These are phyloP conservation scores for Fusarium torreyae DNA, from an alignment of 2,329 filamentous ascomycete species.

Conservation along the genomic window DNA sequence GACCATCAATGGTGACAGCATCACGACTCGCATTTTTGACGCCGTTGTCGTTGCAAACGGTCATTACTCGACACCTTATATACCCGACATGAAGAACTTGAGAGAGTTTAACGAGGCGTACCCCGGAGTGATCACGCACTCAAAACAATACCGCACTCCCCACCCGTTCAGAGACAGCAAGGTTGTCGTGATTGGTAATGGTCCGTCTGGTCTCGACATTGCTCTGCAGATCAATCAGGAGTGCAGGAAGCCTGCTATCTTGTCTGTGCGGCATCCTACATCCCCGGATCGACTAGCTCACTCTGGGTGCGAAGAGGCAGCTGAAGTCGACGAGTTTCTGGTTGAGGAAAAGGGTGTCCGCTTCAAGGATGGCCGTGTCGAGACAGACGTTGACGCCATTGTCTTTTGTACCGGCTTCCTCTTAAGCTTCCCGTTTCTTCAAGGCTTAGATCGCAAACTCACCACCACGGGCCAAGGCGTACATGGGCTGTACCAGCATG, in stretches of 20 bases:
- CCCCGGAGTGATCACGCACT: constrained; percentile 76
- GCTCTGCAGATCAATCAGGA: constrained; percentile 79
- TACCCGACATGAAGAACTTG: constrained; percentile 75
- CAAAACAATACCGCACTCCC: constrained; percentile 83
- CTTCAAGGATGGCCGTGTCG: constrained; percentile 76
- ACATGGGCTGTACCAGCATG: constrained; percentile 81
- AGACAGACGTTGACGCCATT: constrained; percentile 79
- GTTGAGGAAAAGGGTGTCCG: constrained; percentile 70
- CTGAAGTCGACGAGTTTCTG: constrained; percentile 72
- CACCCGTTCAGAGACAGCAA: constrained; percentile 77
- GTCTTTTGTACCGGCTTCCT: constrained; percentile 94
- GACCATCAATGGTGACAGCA: constrained; percentile 60
- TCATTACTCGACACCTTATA: constrained; percentile 78
- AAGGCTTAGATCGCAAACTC: constrained; percentile 63
- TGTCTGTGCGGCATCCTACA: constrained; percentile 71
- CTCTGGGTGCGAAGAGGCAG: constrained; percentile 65
- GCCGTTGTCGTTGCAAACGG: constrained; percentile 83
- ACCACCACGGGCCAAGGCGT: constrained; percentile 80
- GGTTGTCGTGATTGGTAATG: constrained; percentile 87
- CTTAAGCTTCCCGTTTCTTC: constrained; percentile 84
- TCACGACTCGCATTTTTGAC: constrained; percentile 71
- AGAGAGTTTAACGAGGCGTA: constrained; percentile 71
- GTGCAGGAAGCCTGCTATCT: constrained; percentile 73
- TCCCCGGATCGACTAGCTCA: constrained; percentile 62
- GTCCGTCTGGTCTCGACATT: constrained; percentile 88